Conservation (phyloP, 1,284 basidiomycete genomes). For the Bjerkandera adusta region DNA sequence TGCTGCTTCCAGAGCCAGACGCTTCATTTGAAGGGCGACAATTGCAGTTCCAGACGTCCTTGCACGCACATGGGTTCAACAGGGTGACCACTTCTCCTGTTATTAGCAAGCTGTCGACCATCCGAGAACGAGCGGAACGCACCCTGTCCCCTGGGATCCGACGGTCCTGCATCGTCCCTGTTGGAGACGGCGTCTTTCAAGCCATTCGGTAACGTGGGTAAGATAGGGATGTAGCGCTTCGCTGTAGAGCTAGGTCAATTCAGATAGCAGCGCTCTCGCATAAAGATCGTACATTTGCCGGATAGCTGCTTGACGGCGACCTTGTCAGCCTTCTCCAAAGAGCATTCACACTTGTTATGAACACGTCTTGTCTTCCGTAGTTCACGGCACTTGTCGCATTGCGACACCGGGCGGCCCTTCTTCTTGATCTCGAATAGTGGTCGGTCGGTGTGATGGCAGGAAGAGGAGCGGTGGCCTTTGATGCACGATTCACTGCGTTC, state of each 20-base stretch:
- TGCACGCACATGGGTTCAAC: constrained; percentile 64
- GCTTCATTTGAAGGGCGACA: constrained; percentile 35
- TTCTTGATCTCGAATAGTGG: constrained; percentile 81
- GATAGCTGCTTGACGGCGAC: constrained; percentile 14
- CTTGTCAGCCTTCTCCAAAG: constrained; percentile 9
- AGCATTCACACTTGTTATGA: constrained; percentile 65
- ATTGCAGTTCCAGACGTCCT: constrained; percentile 51
- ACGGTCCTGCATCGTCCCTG: no score
- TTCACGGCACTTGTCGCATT: constrained; percentile 76
- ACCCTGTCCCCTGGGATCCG: constrained; percentile 14
- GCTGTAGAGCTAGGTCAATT: constrained; percentile 11
- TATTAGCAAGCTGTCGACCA: constrained; percentile 1
- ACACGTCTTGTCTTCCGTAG: constrained; percentile 74
- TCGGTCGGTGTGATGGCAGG: constrained; percentile 74
- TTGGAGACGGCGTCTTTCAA: not conserved
- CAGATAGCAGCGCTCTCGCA: not conserved
- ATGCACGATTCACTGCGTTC: constrained; percentile 73
- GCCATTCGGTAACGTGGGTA: constrained; percentile 30
- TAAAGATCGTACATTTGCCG: constrained; percentile 15
- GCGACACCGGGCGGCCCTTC: constrained; percentile 79
- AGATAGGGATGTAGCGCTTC: constrained; percentile 25
- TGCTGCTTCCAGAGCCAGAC: constrained; percentile 11
- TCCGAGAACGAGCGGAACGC: constrained; percentile 6
- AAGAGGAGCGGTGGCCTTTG: constrained; percentile 79
- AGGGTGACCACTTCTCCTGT: constrained; percentile 25